Percentiles rank a stretch among this genome's conserved stretches.
These are phyloP conservation scores for Aspergillus kassunensis DNA, from an alignment of 495 filamentous ascomycete species.

Conservation along the genomic window DNA sequence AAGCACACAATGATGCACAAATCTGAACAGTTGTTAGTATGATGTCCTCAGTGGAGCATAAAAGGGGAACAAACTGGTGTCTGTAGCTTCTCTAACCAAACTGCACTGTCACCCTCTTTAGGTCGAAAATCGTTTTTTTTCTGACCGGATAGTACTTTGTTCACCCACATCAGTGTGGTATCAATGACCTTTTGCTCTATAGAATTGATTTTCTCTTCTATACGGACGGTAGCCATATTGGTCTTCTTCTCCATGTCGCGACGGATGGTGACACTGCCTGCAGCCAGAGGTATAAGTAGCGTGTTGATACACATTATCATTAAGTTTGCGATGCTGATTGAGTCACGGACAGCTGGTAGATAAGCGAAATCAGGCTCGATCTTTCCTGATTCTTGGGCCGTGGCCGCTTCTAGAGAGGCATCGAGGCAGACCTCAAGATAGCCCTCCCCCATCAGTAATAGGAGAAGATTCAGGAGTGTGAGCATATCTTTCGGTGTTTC, in stretches of 20 bases:
- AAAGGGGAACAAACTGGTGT: conserved; percentile 53
- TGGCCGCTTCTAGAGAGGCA: conserved; percentile 70
- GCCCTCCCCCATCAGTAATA: conserved; percentile 85
- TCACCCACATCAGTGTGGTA: conserved; percentile 73
- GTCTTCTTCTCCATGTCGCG: conserved; percentile 87
- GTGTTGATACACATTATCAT: conserved; percentile 88
- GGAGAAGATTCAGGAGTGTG: conserved; percentile 77
- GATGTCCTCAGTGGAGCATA: not conserved
- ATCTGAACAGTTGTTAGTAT: conserved; percentile 41
- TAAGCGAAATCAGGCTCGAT: conserved; percentile 86
- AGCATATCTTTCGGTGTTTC: conserved; percentile 94
- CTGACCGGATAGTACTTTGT: conserved; percentile 70
- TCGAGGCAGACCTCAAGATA: conserved; percentile 95
- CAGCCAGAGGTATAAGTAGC: conserved; percentile 83
- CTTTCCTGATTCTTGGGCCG: conserved; percentile 70
- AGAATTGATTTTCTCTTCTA: conserved; percentile 84
- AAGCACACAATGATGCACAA: conserved; percentile 71
- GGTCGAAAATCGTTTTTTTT: conserved; percentile 93
- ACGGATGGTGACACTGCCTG: conserved; percentile 82
- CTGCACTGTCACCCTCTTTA: conserved; percentile 71
- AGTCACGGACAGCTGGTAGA: conserved; percentile 69
- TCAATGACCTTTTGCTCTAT: conserved; percentile 86
- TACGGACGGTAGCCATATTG: conserved; percentile 63
- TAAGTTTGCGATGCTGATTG: conserved; percentile 85
- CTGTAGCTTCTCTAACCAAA: conserved; percentile 74